phyloP scores from a whole-genome alignment of 768 basidiomycete genomes.

The Boletus vermiculosoides region DNA sequence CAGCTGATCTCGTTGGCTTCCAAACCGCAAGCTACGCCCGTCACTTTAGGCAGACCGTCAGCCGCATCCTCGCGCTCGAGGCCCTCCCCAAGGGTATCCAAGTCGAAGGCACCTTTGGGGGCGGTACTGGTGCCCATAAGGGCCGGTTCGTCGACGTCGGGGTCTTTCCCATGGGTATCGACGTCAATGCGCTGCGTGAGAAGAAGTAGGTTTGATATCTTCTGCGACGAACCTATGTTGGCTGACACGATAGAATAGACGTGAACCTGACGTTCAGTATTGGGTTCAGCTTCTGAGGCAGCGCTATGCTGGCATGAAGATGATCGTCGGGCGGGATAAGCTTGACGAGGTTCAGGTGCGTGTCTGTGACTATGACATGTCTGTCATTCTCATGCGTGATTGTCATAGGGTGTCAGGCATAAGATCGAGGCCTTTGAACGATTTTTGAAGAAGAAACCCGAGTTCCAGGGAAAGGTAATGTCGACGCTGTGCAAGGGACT shows the following conservation, averaged over 20 bases:
- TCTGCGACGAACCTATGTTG: slow-evolving; percentile 1
- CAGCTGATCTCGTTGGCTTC: slow-evolving; percentile 90
- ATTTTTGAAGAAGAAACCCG: slow-evolving; percentile 77
- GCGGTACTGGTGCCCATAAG: slow-evolving; percentile 5
- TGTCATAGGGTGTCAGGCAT: slow-evolving; percentile 64
- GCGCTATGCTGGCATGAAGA: slow-evolving; percentile 81
- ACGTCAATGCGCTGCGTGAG: slow-evolving; percentile 63
- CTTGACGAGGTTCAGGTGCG: slow-evolving; percentile 76
- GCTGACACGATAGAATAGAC: slow-evolving; percentile 38
- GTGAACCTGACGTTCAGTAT: slow-evolving; percentile 73
- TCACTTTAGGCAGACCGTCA: slow-evolving; percentile 84
- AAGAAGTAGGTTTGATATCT: slow-evolving; percentile 50
- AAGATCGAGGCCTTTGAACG: slow-evolving; percentile 82
- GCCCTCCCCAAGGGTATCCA: slow-evolving; percentile 84
- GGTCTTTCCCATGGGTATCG: slow-evolving; percentile 90
- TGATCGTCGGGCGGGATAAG: slow-evolving; percentile 87
- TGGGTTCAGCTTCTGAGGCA: slow-evolving; percentile 80
- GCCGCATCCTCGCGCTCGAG: slow-evolving; percentile 75
- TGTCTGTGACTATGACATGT: neutral
- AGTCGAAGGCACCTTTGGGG: slow-evolving; percentile 36
- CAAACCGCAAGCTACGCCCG: slow-evolving; percentile 82
- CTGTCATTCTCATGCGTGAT: neutral
- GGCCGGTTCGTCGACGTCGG: slow-evolving; percentile 80
- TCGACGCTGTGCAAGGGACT: neutral
- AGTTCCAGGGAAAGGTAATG: slow-evolving; percentile 70